phyloP scores from a whole-genome alignment of 352 stramenopile species.

The Peronospora destructor region DNA sequence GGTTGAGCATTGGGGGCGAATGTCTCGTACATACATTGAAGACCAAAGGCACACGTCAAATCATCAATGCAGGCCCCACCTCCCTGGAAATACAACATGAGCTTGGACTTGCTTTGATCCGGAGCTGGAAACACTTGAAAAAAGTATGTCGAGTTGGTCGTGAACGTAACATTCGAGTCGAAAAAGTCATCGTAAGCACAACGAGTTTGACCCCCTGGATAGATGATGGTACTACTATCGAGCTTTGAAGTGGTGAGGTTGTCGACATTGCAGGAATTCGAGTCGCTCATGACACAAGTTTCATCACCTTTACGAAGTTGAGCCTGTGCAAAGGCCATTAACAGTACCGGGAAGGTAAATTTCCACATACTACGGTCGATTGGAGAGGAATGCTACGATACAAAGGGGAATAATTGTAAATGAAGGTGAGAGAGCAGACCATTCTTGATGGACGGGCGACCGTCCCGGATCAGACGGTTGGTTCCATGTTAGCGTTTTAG shows the following conservation, averaged over 20 bases:
- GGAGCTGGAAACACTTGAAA: conserved; percentile 65
- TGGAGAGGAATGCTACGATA: too few species aligned
- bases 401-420: too few species aligned
- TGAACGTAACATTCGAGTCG: conserved; percentile 33
- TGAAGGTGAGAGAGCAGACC: too few species aligned
- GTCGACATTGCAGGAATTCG: conserved; percentile 45
- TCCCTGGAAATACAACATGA: conserved; percentile 69
- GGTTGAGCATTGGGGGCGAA: conserved; percentile 46
- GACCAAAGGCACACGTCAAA: conserved; percentile 50
- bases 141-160: conserved; percentile 58
- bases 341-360: background rate
- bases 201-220: conserved; percentile 43
- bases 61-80: conserved; percentile 63
- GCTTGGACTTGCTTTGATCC: conserved; percentile 48
- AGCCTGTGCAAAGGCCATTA: conserved; percentile 1
- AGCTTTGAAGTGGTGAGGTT: conserved; percentile 38
- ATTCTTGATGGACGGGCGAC: too few species aligned
- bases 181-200: conserved; percentile 53
- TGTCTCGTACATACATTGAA: conserved; percentile 56
- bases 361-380: background rate
- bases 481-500: too few species aligned
- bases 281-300: conserved; percentile 43
- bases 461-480: too few species aligned
- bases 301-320: conserved; percentile 44
- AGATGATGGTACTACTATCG: conserved; percentile 51